Evolutionary conservation across 345 rosid genomes (phyloP).

Genomic region (Sonneratia alba): DNA sequence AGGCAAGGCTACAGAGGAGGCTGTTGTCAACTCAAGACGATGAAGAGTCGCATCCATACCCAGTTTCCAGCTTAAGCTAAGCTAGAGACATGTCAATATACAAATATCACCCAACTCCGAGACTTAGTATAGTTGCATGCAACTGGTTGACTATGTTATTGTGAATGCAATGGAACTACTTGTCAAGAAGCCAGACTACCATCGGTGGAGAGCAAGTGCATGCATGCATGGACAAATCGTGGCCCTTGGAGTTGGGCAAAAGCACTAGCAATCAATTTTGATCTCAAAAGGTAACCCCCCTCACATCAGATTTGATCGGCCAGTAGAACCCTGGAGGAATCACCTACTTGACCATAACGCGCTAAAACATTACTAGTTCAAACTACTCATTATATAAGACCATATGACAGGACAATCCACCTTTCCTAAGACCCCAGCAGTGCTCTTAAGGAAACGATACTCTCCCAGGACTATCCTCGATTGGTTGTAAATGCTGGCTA

Average conservation of each 20-base stretch:
- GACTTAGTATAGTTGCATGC: no score
- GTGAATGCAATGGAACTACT: no score
- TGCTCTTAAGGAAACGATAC: not conserved
- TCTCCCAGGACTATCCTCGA: not conserved
- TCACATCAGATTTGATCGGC: not conserved
- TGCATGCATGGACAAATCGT: not conserved
- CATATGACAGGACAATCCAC: not conserved
- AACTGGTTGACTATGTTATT: no score
- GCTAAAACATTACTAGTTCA: not conserved
- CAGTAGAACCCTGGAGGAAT: not conserved
- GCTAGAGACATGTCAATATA: no score
- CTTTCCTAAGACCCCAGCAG: not conserved
- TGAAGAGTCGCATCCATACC: no score
- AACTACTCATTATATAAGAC: not conserved
- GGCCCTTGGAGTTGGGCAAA: not conserved
- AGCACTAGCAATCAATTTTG: not conserved
- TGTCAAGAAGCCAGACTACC: no score
- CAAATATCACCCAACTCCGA: no score
- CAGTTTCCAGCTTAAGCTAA: no score
- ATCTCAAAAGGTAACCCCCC: not conserved
- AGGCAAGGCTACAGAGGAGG: no score
- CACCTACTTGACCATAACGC: not conserved
- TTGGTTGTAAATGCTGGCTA: not conserved
- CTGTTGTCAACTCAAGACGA: no score
- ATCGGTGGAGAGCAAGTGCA: not conserved